phyloP scores from a whole-genome alignment of 2,329 filamentous ascomycete species.

The Ceratocystis albifundus region DNA sequence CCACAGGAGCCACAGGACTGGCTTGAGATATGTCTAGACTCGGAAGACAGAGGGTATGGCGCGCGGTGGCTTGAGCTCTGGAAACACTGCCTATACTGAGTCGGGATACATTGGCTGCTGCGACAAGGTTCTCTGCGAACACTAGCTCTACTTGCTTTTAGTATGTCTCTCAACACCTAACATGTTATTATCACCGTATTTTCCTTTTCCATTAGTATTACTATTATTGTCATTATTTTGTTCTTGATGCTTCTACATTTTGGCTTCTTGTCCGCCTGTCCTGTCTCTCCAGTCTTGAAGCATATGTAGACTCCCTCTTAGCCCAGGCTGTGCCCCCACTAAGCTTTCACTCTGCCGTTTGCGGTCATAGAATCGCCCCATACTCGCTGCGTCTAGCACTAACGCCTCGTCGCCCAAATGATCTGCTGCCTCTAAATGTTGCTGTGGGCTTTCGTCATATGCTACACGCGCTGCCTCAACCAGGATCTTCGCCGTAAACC shows the following conservation, averaged over 20 bases:
- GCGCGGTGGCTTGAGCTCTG: conserved; percentile 1
- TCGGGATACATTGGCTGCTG: background rate
- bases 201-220: background rate
- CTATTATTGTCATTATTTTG: background rate
- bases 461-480: conserved; percentile 80
- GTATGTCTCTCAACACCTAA: background rate
- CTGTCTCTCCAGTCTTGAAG: conserved; percentile 13
- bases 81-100: background rate
- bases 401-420: conserved; percentile 43
- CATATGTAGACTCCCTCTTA: conserved; percentile 14
- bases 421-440: conserved; percentile 59
- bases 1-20: background rate
- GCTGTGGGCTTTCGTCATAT: conserved; percentile 59
- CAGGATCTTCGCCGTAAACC: conserved; percentile 84
- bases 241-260: conserved; percentile 19
- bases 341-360: conserved; percentile 8
- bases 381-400: conserved; percentile 36
- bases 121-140: background rate
- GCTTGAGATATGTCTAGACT: conserved; percentile 1
- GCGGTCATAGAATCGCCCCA: conserved; percentile 36
- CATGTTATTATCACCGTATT: background rate
- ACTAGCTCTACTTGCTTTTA: background rate
- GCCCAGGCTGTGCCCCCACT: background rate
- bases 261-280: conserved; percentile 17
- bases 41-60: background rate